Conservation (phyloP, 2,329 filamentous ascomycete species). For the Stemphylium vesicarium region DNA sequence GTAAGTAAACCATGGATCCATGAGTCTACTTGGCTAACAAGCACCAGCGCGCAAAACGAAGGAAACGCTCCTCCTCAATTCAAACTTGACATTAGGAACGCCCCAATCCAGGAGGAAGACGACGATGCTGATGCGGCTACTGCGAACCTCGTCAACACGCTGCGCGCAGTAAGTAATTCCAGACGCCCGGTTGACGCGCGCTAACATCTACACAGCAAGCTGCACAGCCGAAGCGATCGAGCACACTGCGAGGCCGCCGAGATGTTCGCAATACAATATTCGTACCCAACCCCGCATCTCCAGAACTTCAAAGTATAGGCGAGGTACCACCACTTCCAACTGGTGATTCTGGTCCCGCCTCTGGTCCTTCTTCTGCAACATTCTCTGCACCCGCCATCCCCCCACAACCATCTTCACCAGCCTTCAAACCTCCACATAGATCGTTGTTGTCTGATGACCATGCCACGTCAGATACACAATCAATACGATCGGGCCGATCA, state of each 20-base stretch:
- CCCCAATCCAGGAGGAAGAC: slow-evolving; percentile 78
- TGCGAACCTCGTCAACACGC: slow-evolving; percentile 75
- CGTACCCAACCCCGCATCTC: slow-evolving; percentile 60
- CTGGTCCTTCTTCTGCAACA: slow-evolving; percentile 21
- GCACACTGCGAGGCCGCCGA: slow-evolving; percentile 84
- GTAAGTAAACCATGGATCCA: slow-evolving; percentile 24
- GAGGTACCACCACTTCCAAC: slow-evolving; percentile 41
- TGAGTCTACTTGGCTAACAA: slow-evolving; percentile 9
- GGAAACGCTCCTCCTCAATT: slow-evolving; percentile 59
- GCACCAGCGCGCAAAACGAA: slow-evolving; percentile 30
- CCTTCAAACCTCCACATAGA: slow-evolving; percentile 45
- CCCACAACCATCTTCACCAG: slow-evolving; percentile 43
- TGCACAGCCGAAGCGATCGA: slow-evolving; percentile 63
- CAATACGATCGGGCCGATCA: slow-evolving; percentile 86
- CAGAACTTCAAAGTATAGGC: slow-evolving; percentile 48
- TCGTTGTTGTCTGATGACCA: slow-evolving; percentile 59
- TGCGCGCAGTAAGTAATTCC: slow-evolving; percentile 60
- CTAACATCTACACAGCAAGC: slow-evolving; percentile 54
- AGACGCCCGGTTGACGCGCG: background rate
- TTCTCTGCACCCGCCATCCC: slow-evolving; percentile 32
- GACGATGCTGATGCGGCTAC: slow-evolving; percentile 75
- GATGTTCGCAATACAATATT: slow-evolving; percentile 93
- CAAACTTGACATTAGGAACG: slow-evolving; percentile 80
- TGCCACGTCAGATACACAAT: slow-evolving; percentile 80
- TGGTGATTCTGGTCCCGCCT: slow-evolving; percentile 21